Conservation (phyloP, 2,329 filamentous ascomycete genomes). For the Teratosphaeria zuluensis region DNA sequence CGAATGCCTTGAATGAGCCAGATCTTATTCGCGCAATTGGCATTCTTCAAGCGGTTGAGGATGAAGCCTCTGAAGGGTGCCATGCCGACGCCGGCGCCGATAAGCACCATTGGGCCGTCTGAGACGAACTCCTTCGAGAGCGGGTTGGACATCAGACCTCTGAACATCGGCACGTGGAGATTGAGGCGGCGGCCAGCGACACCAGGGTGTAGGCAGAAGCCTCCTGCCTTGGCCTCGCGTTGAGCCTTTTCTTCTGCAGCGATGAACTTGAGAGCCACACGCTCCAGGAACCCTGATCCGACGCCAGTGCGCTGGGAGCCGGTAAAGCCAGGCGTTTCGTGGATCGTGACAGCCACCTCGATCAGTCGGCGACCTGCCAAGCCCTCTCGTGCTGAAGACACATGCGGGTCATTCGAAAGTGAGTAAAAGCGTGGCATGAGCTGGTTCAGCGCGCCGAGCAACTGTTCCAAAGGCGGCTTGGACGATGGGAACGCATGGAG, state of each 20-base stretch:
- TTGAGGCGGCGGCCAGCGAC: slow-evolving; percentile 37
- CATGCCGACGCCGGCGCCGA: slow-evolving; percentile 92
- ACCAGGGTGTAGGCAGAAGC: slow-evolving; percentile 30
- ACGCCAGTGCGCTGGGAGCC: slow-evolving; percentile 62
- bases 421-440: slow-evolving; percentile 99
- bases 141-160: slow-evolving; percentile 94
- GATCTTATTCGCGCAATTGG: slow-evolving; percentile 95
- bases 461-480: slow-evolving; percentile 72
- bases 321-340: slow-evolving; percentile 74
- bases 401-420: slow-evolving; percentile 87
- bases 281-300: slow-evolving; percentile 87
- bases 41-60: slow-evolving; percentile 82
- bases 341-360: slow-evolving; percentile 93
- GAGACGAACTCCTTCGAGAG: slow-evolving; percentile 83
- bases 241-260: slow-evolving; percentile 55
- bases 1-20: slow-evolving; percentile 92
- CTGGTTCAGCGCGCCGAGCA: slow-evolving; percentile 71
- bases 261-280: slow-evolving; percentile 65
- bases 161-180: slow-evolving; percentile 89
- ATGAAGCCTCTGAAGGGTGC: slow-evolving; percentile 97
- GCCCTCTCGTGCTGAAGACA: slow-evolving; percentile 60
- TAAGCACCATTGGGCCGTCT: slow-evolving; percentile 94
- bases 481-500: slow-evolving; percentile 86
- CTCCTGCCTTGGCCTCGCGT: slow-evolving; percentile 30
- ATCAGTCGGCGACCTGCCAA: slow-evolving; percentile 68